Base-by-base conservation (phyloP, 164 flowering plant species). In the Nymphaea colorata region DNA sequence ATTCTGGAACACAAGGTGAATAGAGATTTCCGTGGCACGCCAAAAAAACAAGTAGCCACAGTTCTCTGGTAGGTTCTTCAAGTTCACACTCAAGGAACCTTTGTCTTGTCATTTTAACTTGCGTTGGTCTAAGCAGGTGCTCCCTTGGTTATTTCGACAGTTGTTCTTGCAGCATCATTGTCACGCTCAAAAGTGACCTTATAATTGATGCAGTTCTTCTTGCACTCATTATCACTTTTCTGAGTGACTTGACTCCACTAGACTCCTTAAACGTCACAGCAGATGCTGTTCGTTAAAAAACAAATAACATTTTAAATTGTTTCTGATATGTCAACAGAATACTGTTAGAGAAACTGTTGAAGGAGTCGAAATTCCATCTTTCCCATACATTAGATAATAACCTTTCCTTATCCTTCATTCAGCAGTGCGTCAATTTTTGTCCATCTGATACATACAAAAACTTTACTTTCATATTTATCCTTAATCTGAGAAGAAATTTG, bases 1-100 rank as follows among this genome's bases (percentile, higher is more conserved):
- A 77, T 83, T 75, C 87, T 91, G 64, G 97, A 91, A 81, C 97
- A 86, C 75, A 83, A 91, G 47, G 78, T 84, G 41, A 91, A 91
- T 59, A 73, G 82, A 55, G 91, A 82, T 71, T 91, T 89, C 67
- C 84, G 93, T 10, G 97, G 97, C 44, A 82, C 97, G 53, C 91
- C 89, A 15, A 87, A 65, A 68, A 76, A 74, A 66, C 97, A 91
- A 74, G 62, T 89, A 42, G 69, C 80, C n/a, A 91, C 90, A 62
- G 80, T 85, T 69, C 67, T 82, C 66, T 59, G 82, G 97, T 91
- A 76, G 82, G 90, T 66, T 62, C 64, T 41, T 16, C 47, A 15
- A 16, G 10, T 41, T 25, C 36, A 25, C 36, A 25, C 36, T 25
- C 36, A 25, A 25, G 36, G 36, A 25, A 25, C 1, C n/a, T 47